Conservation (phyloP, 345 rosid genomes). For the Hirschfeldia incana region DNA sequence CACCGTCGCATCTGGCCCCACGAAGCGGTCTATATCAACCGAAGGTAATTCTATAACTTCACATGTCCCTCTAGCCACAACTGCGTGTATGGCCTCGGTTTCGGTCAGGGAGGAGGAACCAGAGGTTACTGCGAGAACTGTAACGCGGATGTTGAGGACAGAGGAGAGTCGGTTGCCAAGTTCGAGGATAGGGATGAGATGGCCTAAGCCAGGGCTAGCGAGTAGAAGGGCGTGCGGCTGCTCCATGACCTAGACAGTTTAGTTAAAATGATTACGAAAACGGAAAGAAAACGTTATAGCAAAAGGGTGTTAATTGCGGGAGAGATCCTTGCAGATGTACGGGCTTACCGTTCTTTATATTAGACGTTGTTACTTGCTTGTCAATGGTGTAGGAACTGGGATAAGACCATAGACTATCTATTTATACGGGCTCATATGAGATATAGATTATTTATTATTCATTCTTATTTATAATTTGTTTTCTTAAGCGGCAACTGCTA, state of each 20-base stretch:
- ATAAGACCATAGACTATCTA: background rate
- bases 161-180: background rate
- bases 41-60: background rate
- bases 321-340: background rate
- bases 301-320: background rate
- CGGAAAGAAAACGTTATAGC: background rate
- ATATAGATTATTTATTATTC: background rate
- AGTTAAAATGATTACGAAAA: slow-evolving; percentile 1
- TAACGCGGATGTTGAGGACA: background rate
- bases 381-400: background rate
- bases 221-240: background rate
- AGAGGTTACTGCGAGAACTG: background rate
- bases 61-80: background rate
- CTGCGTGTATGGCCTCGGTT: background rate
- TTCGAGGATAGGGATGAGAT: background rate
- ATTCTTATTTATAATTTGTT: background rate
- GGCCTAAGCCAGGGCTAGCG: background rate
- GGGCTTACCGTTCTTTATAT: background rate
- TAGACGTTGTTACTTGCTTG: background rate
- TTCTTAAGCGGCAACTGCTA: background rate
- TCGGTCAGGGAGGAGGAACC: background rate
- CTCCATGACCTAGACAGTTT: background rate
- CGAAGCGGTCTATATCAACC: background rate
- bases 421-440: background rate
- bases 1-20: background rate